Evolutionary conservation across 228 moss, liverwort and hornwort genomes (phyloP), one percentile per base, ranked within the genome.

Genomic region (Sphagnum magellanicum): DNA sequence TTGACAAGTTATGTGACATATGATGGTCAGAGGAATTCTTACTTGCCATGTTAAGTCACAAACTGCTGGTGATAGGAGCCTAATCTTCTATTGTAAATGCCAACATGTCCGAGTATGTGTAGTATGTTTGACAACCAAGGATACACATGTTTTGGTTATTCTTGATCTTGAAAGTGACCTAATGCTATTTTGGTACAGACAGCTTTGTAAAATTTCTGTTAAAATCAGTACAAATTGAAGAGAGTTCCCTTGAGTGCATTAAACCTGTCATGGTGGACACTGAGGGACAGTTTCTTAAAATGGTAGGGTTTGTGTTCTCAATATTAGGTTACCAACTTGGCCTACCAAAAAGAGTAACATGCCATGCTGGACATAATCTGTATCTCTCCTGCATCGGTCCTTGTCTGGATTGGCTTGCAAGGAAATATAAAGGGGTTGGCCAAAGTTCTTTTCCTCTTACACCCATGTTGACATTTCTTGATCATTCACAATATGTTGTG

Each of bases 381-480:
- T 32, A 32, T 3, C 32, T 32, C 32, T 32, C 32, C 32, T 32
- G 32, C 32, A 32, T 62, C 32, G 10, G 15, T 61, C 8, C 61
- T 47, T 8, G 16, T 5, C 8, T 17, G 4, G n/a, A 10, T 62
- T 4, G 8, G 17, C 61, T 62, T 62, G 5, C 9, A 46, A 64
- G 9, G 49, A 47, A 58, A 10, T 58, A 14, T 14, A 58, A 14
- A 4, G 10, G 57, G 10, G 10, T 9, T 58, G 58, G 0, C 68
- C 47, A 61, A 53, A 58, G 53, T 50, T 67, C 59, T 53, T 12
- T 16, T 51, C 58, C 57, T 70, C 16, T 63, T 67, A 17, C 52
- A 53, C 55, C 10, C 14, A 58, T 9, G 10, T 14, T 9, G 58
- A 9, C 14, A 14, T 58, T 58, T 9, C 58, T 58, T 58, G 14